A percentile compares a stretch with the other conserved stretches of the same genome.
phyloP scores from a whole-genome alignment of 78 protist genomes.

The Polysphondylium violaceum region DNA sequence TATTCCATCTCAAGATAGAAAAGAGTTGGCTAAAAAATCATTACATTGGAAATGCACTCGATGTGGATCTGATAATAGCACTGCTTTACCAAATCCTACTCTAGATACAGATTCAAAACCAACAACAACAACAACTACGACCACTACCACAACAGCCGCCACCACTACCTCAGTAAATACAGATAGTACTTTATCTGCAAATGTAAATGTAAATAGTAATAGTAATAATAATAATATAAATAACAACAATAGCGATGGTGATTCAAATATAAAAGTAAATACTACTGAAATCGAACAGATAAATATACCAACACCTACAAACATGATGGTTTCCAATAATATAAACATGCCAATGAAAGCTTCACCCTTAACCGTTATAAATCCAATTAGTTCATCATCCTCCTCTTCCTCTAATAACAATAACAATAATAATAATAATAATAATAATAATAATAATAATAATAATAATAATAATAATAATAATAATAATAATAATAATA shows the following conservation, averaged over 20 bases:
- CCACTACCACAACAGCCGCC: not conserved
- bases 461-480: conserved; percentile 12
- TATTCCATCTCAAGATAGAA: conserved; percentile 70
- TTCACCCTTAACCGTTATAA: not conserved
- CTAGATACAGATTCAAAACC: not conserved
- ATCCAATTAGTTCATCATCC: no score
- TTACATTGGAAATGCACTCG: conserved; percentile 71
- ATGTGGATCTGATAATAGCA: conserved; percentile 67
- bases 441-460: conserved; percentile 6
- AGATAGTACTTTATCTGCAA: not conserved
- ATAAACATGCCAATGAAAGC: not conserved
- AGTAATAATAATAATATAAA: not conserved
- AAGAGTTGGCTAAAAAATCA: conserved; percentile 73
- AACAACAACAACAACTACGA: not conserved
- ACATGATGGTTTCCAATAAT: not conserved
- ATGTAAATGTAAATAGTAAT: not conserved
- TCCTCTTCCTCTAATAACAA: no score
- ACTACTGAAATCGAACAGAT: not conserved
- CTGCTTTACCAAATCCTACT: conserved; percentile 16
- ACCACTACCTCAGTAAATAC: not conserved
- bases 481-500: not conserved
- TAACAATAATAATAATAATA: not conserved
- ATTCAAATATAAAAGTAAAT: not conserved
- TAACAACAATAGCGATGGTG: not conserved
- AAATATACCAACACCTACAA: not conserved